A percentile compares a stretch with the other conserved stretches of the same genome.
Conservation (phyloP, 768 basidiomycete genomes). For the Lactarius sp. region DNA sequence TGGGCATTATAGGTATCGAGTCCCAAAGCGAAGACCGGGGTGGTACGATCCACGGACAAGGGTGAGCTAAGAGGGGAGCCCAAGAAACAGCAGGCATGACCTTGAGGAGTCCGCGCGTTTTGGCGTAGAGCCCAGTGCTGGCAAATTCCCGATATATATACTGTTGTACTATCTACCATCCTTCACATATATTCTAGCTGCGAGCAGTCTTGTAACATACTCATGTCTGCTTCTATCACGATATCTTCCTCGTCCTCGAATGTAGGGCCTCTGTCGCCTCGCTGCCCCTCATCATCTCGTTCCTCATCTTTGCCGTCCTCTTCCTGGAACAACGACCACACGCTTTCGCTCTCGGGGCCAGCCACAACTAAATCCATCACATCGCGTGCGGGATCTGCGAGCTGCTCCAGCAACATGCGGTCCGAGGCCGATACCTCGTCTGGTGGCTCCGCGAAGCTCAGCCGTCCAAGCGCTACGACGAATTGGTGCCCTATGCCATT, state of each 20-base stretch:
- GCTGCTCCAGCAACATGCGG: conserved; percentile 27
- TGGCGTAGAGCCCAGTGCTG: no score
- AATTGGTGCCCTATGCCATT: conserved; percentile 65
- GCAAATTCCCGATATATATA: no score
- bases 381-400: conserved; percentile 29
- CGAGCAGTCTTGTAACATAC: neutral
- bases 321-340: conserved; percentile 32
- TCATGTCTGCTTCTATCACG: neutral
- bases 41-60: no score
- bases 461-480: conserved; percentile 68
- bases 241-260: neutral
- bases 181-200: conserved; percentile 1
- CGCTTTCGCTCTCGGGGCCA: conserved; percentile 31
- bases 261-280: neutral
- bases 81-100: no score
- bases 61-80: no score
- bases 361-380: conserved; percentile 33
- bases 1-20: no score
- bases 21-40: no score
- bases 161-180: neutral
- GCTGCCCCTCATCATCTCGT: neutral
- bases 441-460: conserved; percentile 53
- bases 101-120: no score
- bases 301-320: conserved; percentile 14
- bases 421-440: conserved; percentile 26